Base-by-base conservation (phyloP, 345 rosid species). In the Moricandia moricandioides region DNA sequence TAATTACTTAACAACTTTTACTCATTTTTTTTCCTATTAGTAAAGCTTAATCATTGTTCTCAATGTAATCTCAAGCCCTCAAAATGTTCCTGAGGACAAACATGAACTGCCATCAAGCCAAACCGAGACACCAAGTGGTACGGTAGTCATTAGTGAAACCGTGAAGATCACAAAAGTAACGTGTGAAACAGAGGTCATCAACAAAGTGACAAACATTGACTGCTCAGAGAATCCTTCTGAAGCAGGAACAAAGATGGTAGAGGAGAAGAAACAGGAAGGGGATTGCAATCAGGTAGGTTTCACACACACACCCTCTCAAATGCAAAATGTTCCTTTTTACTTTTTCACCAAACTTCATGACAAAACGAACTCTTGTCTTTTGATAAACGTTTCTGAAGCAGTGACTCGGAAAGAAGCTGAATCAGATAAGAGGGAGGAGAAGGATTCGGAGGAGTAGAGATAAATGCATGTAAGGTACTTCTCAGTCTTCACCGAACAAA, bases 111-210 rank as follows among this genome's bases (percentile, higher is more conserved):
- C 89, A 73, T 21, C 66, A 39, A 69, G 60, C 71, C 81, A 82
- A 16, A 59, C 74, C 62, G 81, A 29, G 70, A 30, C 64, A 39
- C 49, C 74, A 65, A 68, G 49, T 71, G 76, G 78, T 78, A 82
- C 77, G 76, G 82, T 83, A 64, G 54, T 81, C 67, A 77, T 81
- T 54, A 88, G 85, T 74, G 78, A 82, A 75, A 72, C 85, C 7
- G 78, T 80, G 13, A 78, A 83, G 69, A 49, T 86, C 76, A 81
- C 90, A 6, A 81, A 78, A 76, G 91, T 80, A 65, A 76, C 84
- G 40, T 54, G 49, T 59, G 83, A 80, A 74, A 80, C 77, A 66
- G 72, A 83, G 55, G 78, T 67, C 14, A 61, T 57, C 14, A 71
- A 78, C 65, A 83, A 40, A 70, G 74, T 69, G 55, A 40, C 84